Evolutionary conservation across 805 yeast genomes (phyloP).

Genomic region (Groenewaldozyma tartarivorans): DNA sequence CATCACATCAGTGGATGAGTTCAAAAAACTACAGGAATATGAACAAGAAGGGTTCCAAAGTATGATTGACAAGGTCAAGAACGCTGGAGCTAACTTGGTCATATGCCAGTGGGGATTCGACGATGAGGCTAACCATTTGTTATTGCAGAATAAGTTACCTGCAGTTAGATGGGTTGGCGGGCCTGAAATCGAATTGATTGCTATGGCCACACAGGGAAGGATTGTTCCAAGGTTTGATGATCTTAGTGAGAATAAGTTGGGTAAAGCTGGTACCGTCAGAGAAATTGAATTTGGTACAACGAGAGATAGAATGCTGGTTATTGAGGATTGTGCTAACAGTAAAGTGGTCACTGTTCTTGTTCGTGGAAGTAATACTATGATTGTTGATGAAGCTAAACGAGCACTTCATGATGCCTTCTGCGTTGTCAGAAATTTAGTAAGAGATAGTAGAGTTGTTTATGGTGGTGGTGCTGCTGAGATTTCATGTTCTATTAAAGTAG

Average conservation of each 20-base stretch:
- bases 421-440: slow-evolving; percentile 90
- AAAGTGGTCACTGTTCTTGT: slow-evolving; percentile 87
- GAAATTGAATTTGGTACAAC: slow-evolving; percentile 96
- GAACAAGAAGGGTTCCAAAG: slow-evolving; percentile 85
- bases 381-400: slow-evolving; percentile 92
- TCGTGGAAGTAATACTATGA: slow-evolving; percentile 96
- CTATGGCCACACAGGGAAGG: slow-evolving; percentile 95
- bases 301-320: slow-evolving; percentile 87
- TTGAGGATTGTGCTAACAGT: slow-evolving; percentile 80
- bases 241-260: slow-evolving; percentile 69
- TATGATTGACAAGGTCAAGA: slow-evolving; percentile 82
- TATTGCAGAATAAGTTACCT: slow-evolving; percentile 78
- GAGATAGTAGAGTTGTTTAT: slow-evolving; percentile 90
- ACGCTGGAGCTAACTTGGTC: slow-evolving; percentile 88
- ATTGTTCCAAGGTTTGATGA: slow-evolving; percentile 97
- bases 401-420: slow-evolving; percentile 95
- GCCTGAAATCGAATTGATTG: slow-evolving; percentile 87
- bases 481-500: slow-evolving; percentile 82
- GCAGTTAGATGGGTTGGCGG: slow-evolving; percentile 99
- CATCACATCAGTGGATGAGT: slow-evolving; percentile 89
- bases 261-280: slow-evolving; percentile 73
- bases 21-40: slow-evolving; percentile 78
- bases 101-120: slow-evolving; percentile 99
- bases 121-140: slow-evolving; percentile 93
- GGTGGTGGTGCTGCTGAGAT: slow-evolving; percentile 99